Conservation (phyloP, 139 green algal species). For the Coelastrella sp. region DNA sequence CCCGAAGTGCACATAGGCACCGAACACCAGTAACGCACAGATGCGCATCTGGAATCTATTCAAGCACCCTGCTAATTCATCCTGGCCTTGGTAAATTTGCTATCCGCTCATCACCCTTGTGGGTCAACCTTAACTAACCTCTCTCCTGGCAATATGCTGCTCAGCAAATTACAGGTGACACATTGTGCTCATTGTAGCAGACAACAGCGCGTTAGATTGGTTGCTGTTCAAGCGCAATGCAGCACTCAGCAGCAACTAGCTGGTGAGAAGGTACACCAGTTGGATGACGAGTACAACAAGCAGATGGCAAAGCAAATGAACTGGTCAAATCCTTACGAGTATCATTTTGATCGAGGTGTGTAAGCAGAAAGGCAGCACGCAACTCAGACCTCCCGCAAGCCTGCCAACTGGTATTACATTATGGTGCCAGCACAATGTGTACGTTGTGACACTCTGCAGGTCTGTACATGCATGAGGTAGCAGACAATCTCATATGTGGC, state of each 20-base stretch:
- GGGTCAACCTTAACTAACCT: not conserved
- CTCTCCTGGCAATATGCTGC: not conserved
- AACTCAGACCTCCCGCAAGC: not conserved
- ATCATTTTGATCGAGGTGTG: slow-evolving; percentile 67
- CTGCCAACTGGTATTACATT: not conserved
- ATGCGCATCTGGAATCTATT: too few species aligned
- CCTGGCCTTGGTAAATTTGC: too few species aligned
- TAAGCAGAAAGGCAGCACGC: not conserved
- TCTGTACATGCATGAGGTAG: slow-evolving; percentile 83
- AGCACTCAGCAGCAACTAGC: slow-evolving; percentile 17
- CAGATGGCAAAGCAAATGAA: slow-evolving; percentile 64
- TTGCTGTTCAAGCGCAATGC: not conserved
- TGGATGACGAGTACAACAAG: slow-evolving; percentile 49
- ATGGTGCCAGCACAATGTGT: not conserved
- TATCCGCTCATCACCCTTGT: not conserved
- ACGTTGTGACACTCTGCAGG: not conserved
- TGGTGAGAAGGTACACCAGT: not conserved
- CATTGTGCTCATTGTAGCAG: not conserved
- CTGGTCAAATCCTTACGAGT: slow-evolving; percentile 68
- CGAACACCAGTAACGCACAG: too few species aligned
- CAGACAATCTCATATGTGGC: slow-evolving; percentile 59
- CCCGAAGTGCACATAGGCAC: too few species aligned
- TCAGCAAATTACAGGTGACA: not conserved
- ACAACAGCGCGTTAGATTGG: not conserved
- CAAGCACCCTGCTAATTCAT: too few species aligned